phyloP scores from a whole-genome alignment of 83 land plant species.

The Picea abies region DNA sequence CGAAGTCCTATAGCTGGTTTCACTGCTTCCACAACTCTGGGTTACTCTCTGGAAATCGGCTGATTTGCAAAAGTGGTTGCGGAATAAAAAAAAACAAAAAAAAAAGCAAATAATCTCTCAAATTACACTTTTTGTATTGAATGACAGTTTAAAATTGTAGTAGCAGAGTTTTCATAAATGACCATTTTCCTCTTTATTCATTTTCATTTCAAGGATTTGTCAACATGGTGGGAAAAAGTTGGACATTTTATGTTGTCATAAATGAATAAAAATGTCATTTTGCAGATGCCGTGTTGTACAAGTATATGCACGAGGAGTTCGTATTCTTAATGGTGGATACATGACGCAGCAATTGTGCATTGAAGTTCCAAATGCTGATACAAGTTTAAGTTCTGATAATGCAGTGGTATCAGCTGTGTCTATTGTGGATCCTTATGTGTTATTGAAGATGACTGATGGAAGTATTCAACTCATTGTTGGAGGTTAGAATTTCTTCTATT shows the following conservation, averaged over 20 bases:
- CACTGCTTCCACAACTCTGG: too few species aligned
- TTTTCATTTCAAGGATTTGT: too few species aligned
- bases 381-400: constrained; percentile 35
- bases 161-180: too few species aligned
- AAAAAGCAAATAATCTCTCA: too few species aligned
- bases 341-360: constrained; percentile 86
- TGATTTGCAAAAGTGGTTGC: too few species aligned
- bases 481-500: constrained; percentile 42
- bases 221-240: not conserved
- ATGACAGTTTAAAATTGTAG: too few species aligned
- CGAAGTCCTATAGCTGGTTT: too few species aligned
- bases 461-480: constrained; percentile 89
- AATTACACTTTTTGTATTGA: too few species aligned
- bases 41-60: too few species aligned
- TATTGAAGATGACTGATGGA: constrained; percentile 91
- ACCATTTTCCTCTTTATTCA: too few species aligned
- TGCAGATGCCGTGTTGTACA: constrained; percentile 89
- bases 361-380: constrained; percentile 43
- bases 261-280: not conserved
- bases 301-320: constrained; percentile 86
- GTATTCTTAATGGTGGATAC: constrained; percentile 88
- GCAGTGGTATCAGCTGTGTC: constrained; percentile 66
- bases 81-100: too few species aligned
- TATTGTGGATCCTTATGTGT: constrained; percentile 94
- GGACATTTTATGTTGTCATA: not conserved